Conservation (phyloP, 2,329 filamentous ascomycete species). For the Claviceps africana region DNA sequence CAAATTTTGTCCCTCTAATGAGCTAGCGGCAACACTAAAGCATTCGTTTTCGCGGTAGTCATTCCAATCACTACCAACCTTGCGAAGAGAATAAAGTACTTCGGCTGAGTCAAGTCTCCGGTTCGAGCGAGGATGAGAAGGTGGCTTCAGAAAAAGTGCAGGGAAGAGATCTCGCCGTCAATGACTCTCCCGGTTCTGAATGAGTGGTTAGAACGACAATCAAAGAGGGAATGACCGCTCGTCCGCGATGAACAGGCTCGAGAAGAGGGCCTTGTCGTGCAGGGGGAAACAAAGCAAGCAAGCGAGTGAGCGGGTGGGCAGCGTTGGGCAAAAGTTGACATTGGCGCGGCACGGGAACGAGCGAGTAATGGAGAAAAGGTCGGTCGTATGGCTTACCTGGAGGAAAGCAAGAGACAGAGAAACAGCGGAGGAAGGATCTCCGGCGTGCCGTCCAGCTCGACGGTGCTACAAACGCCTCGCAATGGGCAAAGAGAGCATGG, state of each 20-base stretch:
- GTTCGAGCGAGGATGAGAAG: background rate
- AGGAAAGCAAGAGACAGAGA: slow-evolving; percentile 14
- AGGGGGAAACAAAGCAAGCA: slow-evolving; percentile 6
- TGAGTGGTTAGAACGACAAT: slow-evolving; percentile 3
- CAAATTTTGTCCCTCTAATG: background rate
- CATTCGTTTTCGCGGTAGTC: background rate
- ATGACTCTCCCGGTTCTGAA: slow-evolving; percentile 7
- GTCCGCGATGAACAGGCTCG: background rate
- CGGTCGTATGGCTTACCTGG: slow-evolving; percentile 17
- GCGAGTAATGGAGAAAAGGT: slow-evolving; percentile 5
- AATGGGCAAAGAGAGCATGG: slow-evolving; percentile 24
- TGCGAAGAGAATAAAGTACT: slow-evolving; percentile 7
- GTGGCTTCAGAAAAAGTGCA: slow-evolving; percentile 2
- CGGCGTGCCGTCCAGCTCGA: slow-evolving; percentile 22
- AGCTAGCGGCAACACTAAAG: background rate
- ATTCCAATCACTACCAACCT: slow-evolving; percentile 9
- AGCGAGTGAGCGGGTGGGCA: background rate
- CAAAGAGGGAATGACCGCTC: background rate
- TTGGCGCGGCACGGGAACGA: slow-evolving; percentile 6
- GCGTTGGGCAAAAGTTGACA: slow-evolving; percentile 1
- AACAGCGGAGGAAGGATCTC: slow-evolving; percentile 13
- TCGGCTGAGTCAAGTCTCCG: slow-evolving; percentile 7
- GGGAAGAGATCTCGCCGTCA: slow-evolving; percentile 5
- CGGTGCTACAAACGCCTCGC: slow-evolving; percentile 24
- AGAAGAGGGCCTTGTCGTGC: background rate